Evolutionary conservation across 83 land plant genomes (phyloP).

Genomic region (Diphasiastrum complanatum): DNA sequence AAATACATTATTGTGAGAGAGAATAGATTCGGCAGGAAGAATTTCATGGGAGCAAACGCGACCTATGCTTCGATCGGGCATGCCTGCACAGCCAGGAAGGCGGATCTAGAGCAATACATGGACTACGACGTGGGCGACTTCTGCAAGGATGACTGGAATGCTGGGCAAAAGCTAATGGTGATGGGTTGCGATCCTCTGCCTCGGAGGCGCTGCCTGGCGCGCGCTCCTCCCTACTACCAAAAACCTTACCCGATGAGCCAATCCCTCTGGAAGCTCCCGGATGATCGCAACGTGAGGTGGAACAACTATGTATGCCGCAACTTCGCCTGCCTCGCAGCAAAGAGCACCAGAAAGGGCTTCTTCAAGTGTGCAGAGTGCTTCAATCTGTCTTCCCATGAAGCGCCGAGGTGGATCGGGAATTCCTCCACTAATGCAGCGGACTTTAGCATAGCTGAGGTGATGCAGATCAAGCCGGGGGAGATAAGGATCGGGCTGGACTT

Average conservation of each 20-base stretch:
- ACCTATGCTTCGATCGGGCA: conserved; percentile 76
- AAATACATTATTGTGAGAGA: conserved; percentile 55
- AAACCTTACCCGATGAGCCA: conserved; percentile 49
- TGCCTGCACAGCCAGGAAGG: conserved; percentile 60
- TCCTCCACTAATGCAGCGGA: background rate
- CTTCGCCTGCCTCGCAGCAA: background rate
- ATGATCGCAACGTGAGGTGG: conserved; percentile 59
- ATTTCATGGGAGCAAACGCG: conserved; percentile 47
- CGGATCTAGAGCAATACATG: conserved; percentile 67
- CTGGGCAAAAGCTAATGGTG: conserved; percentile 64
- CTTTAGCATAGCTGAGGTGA: background rate
- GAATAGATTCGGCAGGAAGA: conserved; percentile 51
- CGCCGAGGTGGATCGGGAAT: background rate
- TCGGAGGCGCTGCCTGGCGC: conserved; percentile 54
- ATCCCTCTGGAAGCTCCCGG: conserved; percentile 59
- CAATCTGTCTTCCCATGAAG: background rate
- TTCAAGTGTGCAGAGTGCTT: conserved; percentile 11
- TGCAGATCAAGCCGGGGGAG: conserved; percentile 5
- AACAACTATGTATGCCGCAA: conserved; percentile 48
- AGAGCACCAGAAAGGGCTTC: conserved; percentile 4
- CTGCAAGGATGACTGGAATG: conserved; percentile 65
- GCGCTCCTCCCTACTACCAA: conserved; percentile 44
- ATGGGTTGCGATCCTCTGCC: conserved; percentile 82
- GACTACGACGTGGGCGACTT: conserved; percentile 56
- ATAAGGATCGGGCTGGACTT: conserved; percentile 6